Evolutionary conservation across 441 rosid species (phyloP).

Genomic region (Hypseocharis bilobata): DNA sequence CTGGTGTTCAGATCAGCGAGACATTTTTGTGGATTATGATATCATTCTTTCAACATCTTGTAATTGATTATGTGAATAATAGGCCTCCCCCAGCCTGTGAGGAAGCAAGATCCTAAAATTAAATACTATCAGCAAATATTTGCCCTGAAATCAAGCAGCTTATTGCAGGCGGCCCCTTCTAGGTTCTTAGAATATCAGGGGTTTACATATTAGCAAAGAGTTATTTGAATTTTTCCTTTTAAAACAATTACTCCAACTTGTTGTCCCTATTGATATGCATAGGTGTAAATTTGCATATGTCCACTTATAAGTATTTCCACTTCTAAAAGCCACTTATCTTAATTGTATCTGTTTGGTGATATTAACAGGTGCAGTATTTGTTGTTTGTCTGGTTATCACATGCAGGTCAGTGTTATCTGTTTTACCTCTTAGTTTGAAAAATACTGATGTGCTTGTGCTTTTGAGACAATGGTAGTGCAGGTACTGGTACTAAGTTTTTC

Average conservation of each 20-base stretch:
- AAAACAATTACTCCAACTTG: background rate
- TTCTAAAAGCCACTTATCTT: background rate
- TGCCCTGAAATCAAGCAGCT: background rate
- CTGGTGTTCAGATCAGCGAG: background rate
- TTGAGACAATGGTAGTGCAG: background rate
- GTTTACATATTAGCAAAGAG: background rate
- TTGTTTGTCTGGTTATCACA: constrained; percentile 76
- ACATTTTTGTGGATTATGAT: background rate
- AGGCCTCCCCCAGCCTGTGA: background rate
- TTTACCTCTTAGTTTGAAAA: background rate
- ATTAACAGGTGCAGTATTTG: constrained; percentile 72
- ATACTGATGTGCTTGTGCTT: constrained; percentile 5
- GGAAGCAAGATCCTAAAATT: background rate
- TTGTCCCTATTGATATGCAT: background rate
- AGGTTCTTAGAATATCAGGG: background rate
- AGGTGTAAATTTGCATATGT: background rate
- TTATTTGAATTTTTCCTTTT: too few species aligned
- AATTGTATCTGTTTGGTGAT: constrained; percentile 14
- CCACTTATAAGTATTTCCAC: constrained; percentile 13
- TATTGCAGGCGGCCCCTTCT: background rate
- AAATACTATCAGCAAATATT: background rate
- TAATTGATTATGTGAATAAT: background rate
- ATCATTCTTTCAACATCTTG: background rate
- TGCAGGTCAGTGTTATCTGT: constrained; percentile 52
- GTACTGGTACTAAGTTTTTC: constrained; percentile 7